Percentiles rank a stretch among this genome's conserved stretches.
Conservation (phyloP, 2,329 filamentous ascomycete genomes). For the Aspergillus tubingensis region DNA sequence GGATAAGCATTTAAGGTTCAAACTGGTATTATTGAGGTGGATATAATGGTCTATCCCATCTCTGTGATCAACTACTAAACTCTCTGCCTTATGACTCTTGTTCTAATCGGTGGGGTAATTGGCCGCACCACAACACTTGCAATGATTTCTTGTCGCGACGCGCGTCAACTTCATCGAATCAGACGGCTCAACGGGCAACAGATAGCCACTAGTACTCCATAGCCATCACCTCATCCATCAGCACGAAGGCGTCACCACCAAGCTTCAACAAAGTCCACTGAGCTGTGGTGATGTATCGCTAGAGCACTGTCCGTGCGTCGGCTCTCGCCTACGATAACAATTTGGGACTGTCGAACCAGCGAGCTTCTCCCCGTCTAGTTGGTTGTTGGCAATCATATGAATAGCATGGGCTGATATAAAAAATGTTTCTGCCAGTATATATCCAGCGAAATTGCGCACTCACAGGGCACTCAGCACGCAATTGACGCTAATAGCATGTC, state of each 20-base stretch:
- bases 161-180: background rate
- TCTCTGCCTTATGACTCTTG: background rate
- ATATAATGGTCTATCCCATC: background rate
- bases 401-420: conserved; percentile 1
- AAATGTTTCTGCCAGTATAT: background rate
- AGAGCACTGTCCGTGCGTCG: background rate
- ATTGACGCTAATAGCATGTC: background rate
- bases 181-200: background rate
- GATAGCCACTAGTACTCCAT: background rate
- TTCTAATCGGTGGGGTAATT: background rate
- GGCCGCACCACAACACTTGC: background rate
- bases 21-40: background rate
- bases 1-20: background rate
- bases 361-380: background rate
- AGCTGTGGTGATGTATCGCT: background rate
- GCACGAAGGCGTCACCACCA: conserved; percentile 1
- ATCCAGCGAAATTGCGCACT: background rate
- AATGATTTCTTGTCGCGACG: background rate
- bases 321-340: conserved; percentile 2
- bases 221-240: background rate
- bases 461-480: conserved; percentile 1
- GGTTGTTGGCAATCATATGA: background rate
- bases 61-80: background rate
- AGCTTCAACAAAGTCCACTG: background rate
- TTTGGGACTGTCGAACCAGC: background rate